A percentile compares a stretch with the other conserved stretches of the same genome.
Conservation (phyloP, 305 asterid species). For the Rubia tinctorum region DNA sequence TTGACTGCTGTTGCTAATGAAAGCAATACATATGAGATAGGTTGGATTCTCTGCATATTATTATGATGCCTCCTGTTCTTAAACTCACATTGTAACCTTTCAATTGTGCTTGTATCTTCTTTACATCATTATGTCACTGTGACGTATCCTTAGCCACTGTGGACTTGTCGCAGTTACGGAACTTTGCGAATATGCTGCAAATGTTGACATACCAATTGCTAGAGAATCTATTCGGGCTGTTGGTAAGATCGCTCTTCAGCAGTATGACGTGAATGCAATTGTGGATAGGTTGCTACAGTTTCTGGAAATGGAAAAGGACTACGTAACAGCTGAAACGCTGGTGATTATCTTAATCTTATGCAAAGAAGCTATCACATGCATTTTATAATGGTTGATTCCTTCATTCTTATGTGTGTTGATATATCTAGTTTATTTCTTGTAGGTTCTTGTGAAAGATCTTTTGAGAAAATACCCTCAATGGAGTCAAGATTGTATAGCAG, state of each 20-base stretch:
- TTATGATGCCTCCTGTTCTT: constrained; percentile 4
- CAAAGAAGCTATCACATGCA: neutral
- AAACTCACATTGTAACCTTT: constrained; percentile 14
- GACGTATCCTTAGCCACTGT: constrained; percentile 23
- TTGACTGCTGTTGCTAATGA: constrained; percentile 98
- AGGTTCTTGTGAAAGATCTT: constrained; percentile 99
- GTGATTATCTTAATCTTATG: constrained; percentile 36
- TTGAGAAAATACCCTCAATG: constrained; percentile 99
- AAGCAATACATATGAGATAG: constrained; percentile 98
- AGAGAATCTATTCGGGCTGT: constrained; percentile 99
- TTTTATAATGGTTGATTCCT: neutral
- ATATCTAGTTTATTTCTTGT: constrained; percentile 1
- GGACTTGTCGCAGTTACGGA: constrained; percentile 78
- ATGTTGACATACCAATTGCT: constrained; percentile 97
- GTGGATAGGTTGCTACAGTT: constrained; percentile 99
- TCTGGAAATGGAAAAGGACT: constrained; percentile 99
- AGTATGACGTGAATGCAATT: constrained; percentile 98
- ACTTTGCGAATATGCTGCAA: constrained; percentile 99
- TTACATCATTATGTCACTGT: constrained; percentile 9
- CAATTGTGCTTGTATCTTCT: constrained; percentile 16
- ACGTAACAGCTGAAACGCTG: constrained; percentile 99
- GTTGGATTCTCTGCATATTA: constrained; percentile 32
- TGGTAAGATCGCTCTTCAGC: constrained; percentile 97
- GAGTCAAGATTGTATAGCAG: constrained; percentile 99
- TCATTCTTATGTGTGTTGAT: constrained; percentile 4